Base-by-base conservation (phyloP, 371 early-diverging fungal genomes). In the Homolaphlyctis polyrhiza region DNA sequence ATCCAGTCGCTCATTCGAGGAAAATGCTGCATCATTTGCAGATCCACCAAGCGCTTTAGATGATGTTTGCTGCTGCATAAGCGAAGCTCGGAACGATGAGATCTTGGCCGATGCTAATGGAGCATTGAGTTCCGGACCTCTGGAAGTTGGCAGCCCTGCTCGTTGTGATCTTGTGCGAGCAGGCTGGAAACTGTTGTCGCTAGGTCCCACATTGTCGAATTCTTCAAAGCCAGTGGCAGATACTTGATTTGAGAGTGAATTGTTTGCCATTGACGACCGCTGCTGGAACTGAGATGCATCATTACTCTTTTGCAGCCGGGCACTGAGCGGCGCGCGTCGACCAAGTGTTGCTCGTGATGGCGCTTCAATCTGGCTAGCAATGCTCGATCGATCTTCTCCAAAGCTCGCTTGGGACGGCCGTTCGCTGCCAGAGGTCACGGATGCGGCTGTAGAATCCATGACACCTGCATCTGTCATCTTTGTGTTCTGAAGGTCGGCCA, bases 401-500 rank as follows among this genome's bases (percentile, higher is more conserved):
- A 18, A 16, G 23, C 45, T 16, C 23, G 18, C 45, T 45, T 16
- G 45, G 23, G 45, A 23, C 16, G 23, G 45, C 23, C 45, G 45
- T 18, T 23, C 23, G 45, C 23, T 45, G 45, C 16, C 45, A 45
- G 45, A 45, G 45, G 45, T 45, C 23, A 18, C 23, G 16, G 45
- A 23, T 45, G 45, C 16, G 18, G 45, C 45, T 18, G 45, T 23
- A 45, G 16, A 45, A 45, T 45, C 23, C 18, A 23, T 16, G 45
- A 18, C 23, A 32, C 27, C 52, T 28, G 32, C 28, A 27, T 11
- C 14, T 6, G 52, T 51, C 32, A 51, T 27, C 25, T 27, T 6
- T 51, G 52, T 51, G 52, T 27, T 32, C 52, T 51, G 55, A 27
- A 55, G 55, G 32, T 55, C 55, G n/a, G 32, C 18, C 55, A 55